Percentiles rank a stretch among this genome's conserved stretches.
These are phyloP conservation scores for Geosmithia morbida DNA, from an alignment of 2,329 filamentous ascomycete species.

Conservation along the genomic window DNA sequence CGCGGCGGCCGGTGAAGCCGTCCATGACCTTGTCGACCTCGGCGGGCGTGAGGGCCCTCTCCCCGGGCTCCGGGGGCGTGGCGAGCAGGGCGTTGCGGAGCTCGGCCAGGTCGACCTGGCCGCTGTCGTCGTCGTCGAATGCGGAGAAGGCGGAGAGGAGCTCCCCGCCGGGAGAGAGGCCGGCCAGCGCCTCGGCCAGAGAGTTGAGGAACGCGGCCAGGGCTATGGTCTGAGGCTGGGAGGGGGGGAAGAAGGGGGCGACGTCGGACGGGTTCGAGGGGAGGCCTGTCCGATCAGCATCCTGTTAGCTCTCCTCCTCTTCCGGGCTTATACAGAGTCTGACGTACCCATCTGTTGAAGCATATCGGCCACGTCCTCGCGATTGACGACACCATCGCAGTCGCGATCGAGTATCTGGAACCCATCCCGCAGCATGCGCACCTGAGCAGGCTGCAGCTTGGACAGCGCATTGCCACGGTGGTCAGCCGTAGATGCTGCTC, in stretches of 20 bases:
- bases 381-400: conserved; percentile 69
- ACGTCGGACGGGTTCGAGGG: conserved; percentile 58
- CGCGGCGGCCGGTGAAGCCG: conserved; percentile 72
- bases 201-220: conserved; percentile 78
- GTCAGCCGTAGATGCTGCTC: conserved; percentile 18
- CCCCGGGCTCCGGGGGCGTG: conserved; percentile 64
- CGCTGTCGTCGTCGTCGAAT: conserved; percentile 91
- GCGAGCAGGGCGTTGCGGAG: conserved; percentile 71
- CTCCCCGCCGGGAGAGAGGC: conserved; percentile 65
- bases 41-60: conserved; percentile 45
- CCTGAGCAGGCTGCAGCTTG: conserved; percentile 65
- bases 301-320: neutral
- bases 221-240: conserved; percentile 56
- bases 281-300: conserved; percentile 39
- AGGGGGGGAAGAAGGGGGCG: conserved; percentile 70
- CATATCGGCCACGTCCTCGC: conserved; percentile 78
- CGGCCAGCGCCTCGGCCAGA: conserved; percentile 58
- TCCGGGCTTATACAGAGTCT: neutral
- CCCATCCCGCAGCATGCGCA: conserved; percentile 77
- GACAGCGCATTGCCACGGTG: conserved; percentile 43
- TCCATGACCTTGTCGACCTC: conserved; percentile 81
- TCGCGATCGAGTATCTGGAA: conserved; percentile 89
- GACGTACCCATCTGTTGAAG: conserved; percentile 64
- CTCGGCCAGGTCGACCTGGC: conserved; percentile 75
- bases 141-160: conserved; percentile 83